Base-by-base conservation (phyloP, 2,329 filamentous ascomycete species). In the Botrytis deweyae region DNA sequence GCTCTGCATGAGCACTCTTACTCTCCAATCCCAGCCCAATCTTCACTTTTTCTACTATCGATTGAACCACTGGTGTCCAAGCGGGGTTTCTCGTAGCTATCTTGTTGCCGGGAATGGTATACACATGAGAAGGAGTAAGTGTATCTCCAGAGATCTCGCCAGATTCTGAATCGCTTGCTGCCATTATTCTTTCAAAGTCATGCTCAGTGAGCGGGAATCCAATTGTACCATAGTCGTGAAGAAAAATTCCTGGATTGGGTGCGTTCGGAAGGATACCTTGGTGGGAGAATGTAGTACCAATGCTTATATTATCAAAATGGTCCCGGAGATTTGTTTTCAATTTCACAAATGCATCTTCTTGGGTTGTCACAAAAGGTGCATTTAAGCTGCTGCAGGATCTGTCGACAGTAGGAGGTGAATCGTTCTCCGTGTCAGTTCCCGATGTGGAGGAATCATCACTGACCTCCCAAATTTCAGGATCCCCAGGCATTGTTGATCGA, bases 381-480 rank as follows among this genome's bases (percentile, higher is more conserved):
- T 18, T 58, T 0, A 29, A 33, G 52, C 4, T 58, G 6, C 52
- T 9, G n/a, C 52, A 12, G 9, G n/a, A 9, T 58, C n/a, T 14
- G 1, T 58, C 52, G 14, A 58, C 3, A 29, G 52, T 4, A 58
- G n/a, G n/a, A 58, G 0, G n/a, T 18, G 14, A 29, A 58, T 29
- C n/a, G 3, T 33, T 58, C 16, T 58, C 52, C n/a, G n/a, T 58
- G 0, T 29, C 52, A 0, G 52, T 58, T 18, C 7, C 52, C 6
- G 52, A 58, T 4, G n/a, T 4, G 6, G 52, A 58, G 52, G 52
- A 58, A 33, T 58, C 52, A 59, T 69, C 66, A 33, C 66, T 68
- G 66, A 68, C 20, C 25, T 68, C 66, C 46, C 49, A 68, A 22
- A 68, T 52, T 36, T 58, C 66, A 14, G 66, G 36, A n/a, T 42